Base-by-base conservation (phyloP, 306 rosid species). In the Luffa acutangula region DNA sequence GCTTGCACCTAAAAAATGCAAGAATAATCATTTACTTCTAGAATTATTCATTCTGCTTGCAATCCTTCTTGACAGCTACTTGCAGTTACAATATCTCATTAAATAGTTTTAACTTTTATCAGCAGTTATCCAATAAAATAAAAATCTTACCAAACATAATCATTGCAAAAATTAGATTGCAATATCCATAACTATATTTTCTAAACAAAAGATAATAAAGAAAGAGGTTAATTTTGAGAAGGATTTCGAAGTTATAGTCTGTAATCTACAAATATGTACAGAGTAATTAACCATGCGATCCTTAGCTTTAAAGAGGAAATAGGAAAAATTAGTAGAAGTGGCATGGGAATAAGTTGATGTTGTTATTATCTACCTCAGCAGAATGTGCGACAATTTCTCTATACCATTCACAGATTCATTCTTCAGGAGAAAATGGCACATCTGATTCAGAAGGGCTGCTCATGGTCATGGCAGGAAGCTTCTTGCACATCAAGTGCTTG, bases 401-500 rank as follows among this genome's bases (percentile, higher is more conserved):
- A 79, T 31, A 51, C 15, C 43, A 73, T 49, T 48, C 46, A 52
- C 48, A 75, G 67, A 69, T 82, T 79, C 63, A 85, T 82, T 87
- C 86, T 62, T 57, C 62, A 45, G 85, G 84, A 60, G 86, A 85
- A 80, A 36, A 79, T 60, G 87, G 84, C 1, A 48, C 21, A 56
- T 90, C 91, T 64, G 88, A 81, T 63, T 88, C 88, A 49, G 82
- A 69, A 79, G 85, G 75, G 46, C 20, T 87, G 79, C 77, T 82
- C 31, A 48, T 41, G 73, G 81, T 85, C 41, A 65, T 45, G 73
- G 81, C 87, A n/a, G 92, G 87, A 81, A 95, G 90, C 76, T 85
- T 81, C 87, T 92, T 95, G 87, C 88, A 77, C 98, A 95, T 90
- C 87, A 95, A 88, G 90, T 95, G 90, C 80, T 95, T 95, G 64